Conservation (phyloP, 192 early-diverging fungal genomes). For the Coemansia sp. region DNA sequence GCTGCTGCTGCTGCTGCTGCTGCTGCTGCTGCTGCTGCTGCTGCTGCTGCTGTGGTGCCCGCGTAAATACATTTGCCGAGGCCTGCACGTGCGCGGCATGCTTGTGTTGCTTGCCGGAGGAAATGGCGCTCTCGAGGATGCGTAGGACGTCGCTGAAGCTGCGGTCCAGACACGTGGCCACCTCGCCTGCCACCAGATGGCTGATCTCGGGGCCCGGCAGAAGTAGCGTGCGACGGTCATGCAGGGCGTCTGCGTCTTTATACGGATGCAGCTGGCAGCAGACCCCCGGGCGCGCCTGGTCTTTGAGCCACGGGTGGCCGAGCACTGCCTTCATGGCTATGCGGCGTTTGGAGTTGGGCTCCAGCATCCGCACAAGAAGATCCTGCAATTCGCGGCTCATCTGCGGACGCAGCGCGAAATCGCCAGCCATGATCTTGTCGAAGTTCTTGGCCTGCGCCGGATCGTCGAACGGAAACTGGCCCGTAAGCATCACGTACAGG, state of each 20-base stretch:
- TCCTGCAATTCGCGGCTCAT: constrained; percentile 48
- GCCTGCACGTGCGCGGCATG: background rate
- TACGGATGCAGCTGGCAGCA: constrained; percentile 26
- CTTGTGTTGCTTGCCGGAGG: constrained; percentile 11
- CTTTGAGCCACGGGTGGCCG: constrained; percentile 39
- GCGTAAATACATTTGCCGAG: background rate
- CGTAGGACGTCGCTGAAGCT: constrained; percentile 31
- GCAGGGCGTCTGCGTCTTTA: constrained; percentile 11
- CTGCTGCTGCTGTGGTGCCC: constrained; percentile 7
- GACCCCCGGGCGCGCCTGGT: constrained; percentile 7
- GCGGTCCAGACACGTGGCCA: constrained; percentile 45
- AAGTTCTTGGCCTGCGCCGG: constrained; percentile 52
- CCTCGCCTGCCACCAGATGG: constrained; percentile 32
- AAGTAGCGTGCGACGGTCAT: constrained; percentile 27
- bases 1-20: constrained; percentile 6
- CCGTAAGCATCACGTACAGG: constrained; percentile 84
- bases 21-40: constrained; percentile 5
- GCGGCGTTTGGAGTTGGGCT: constrained; percentile 36
- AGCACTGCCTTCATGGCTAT: constrained; percentile 35
- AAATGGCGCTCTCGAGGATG: constrained; percentile 31
- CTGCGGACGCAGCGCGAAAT: constrained; percentile 44
- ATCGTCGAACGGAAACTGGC: constrained; percentile 65
- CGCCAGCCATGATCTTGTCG: constrained; percentile 61
- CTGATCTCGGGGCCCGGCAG: constrained; percentile 32
- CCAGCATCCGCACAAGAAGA: constrained; percentile 52